Percentiles rank a stretch among this genome's conserved stretches.
phyloP scores from a whole-genome alignment of 352 stramenopile species.

The Phytopythium chamaehyphon region DNA sequence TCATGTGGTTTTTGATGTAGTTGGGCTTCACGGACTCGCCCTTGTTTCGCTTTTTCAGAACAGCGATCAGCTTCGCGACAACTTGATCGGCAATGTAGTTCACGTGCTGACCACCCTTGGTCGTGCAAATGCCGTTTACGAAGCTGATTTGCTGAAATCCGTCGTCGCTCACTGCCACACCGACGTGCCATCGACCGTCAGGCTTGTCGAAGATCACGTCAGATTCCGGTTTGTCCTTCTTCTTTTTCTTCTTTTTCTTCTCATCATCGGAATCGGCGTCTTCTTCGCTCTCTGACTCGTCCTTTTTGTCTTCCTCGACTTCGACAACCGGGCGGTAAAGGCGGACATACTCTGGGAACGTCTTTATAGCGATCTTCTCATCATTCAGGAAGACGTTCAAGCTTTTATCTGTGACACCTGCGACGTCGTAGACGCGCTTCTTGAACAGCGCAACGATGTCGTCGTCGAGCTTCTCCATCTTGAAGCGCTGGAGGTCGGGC shows the following conservation, averaged over 20 bases:
- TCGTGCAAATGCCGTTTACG: slow-evolving; percentile 97
- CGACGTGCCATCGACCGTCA: slow-evolving; percentile 94
- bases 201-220: slow-evolving; percentile 91
- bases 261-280: slow-evolving; percentile 27
- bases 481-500: slow-evolving; percentile 93
- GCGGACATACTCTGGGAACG: slow-evolving; percentile 93
- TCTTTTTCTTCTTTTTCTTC: slow-evolving; percentile 19
- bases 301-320: slow-evolving; percentile 29
- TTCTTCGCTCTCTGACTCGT: slow-evolving; percentile 19
- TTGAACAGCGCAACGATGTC: slow-evolving; percentile 96
- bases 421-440: slow-evolving; percentile 96
- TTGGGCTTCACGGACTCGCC: slow-evolving; percentile 91
- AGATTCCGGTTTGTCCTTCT: slow-evolving; percentile 30
- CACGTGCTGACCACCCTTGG: slow-evolving; percentile 95
- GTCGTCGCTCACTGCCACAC: slow-evolving; percentile 89
- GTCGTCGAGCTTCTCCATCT: slow-evolving; percentile 88
- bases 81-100: slow-evolving; percentile 92
- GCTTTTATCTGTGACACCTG: slow-evolving; percentile 91
- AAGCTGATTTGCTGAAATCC: slow-evolving; percentile 97
- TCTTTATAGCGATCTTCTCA: slow-evolving; percentile 88
- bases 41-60: slow-evolving; percentile 94
- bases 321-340: slow-evolving; percentile 70
- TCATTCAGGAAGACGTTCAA: slow-evolving; percentile 95
- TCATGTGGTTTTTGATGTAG: slow-evolving; percentile 95
- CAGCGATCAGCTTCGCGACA: slow-evolving; percentile 80